Evolutionary conservation across 306 rosid genomes (phyloP).

Genomic region (Vigna radiata): DNA sequence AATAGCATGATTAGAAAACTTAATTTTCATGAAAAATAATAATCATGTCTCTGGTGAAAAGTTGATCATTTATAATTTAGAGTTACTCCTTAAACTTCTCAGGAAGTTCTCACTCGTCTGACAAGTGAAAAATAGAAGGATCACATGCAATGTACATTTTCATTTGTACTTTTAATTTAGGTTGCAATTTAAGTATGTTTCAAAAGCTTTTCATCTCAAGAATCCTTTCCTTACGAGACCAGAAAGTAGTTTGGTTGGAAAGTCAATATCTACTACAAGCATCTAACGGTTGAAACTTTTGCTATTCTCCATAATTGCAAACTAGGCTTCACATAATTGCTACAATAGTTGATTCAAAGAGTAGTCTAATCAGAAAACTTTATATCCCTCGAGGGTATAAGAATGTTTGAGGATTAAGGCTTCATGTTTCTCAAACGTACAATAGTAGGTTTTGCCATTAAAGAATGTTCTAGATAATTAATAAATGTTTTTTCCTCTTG

Average conservation of each 20-base stretch:
- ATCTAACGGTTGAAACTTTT: background rate
- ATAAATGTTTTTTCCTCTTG: background rate
- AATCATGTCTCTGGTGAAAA: background rate
- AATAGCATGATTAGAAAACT: conserved; percentile 26
- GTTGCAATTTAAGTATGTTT: conserved; percentile 13
- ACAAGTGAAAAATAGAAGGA: background rate
- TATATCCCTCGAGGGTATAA: background rate
- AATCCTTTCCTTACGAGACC: conserved; percentile 9
- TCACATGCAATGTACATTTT: conserved; percentile 24
- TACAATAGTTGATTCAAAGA: conserved; percentile 6
- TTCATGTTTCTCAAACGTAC: background rate
- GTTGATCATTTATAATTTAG: background rate
- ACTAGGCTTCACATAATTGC: background rate
- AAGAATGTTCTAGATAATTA: conserved; percentile 15
- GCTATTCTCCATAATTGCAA: conserved; percentile 1
- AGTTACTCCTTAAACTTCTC: background rate
- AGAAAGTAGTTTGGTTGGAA: background rate
- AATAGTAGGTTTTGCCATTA: conserved; percentile 3
- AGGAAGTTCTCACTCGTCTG: conserved; percentile 5
- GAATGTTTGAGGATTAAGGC: background rate
- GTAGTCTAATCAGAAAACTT: conserved; percentile 5
- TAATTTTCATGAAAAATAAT: background rate
- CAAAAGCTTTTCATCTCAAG: conserved; percentile 4
- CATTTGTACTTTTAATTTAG: background rate
- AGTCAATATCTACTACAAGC: background rate